Evolutionary conservation across 257 asterid genomes (phyloP).

Genomic region (Solanum neorickii): DNA sequence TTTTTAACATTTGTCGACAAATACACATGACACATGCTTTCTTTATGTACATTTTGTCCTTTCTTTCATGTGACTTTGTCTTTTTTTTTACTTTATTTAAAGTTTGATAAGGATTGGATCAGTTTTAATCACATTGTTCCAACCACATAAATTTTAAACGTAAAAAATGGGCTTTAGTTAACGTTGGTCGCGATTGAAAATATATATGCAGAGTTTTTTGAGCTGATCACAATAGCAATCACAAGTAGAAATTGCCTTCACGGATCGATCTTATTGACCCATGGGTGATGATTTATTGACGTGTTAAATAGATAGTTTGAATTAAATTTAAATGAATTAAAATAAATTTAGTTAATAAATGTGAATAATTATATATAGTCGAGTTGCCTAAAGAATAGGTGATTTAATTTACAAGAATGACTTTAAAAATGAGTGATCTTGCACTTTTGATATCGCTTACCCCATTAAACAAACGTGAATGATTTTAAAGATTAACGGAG

Average conservation of each 20-base stretch:
- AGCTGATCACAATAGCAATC: background rate
- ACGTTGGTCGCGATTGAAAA: background rate
- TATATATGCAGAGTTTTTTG: background rate
- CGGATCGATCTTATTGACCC: background rate
- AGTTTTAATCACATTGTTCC: background rate
- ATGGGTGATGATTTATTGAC: background rate
- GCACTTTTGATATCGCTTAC: too few relatives aligned
- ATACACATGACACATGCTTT: constrained; percentile 1
- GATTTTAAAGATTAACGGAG: too few relatives aligned
- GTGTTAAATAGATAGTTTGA: background rate
- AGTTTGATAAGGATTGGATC: background rate
- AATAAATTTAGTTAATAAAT: background rate
- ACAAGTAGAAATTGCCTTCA: background rate
- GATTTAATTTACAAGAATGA: too few relatives aligned
- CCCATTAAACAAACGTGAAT: too few relatives aligned
- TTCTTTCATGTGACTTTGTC: background rate
- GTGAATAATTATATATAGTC: too few relatives aligned
- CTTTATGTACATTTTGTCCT: background rate
- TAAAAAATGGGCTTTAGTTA: background rate
- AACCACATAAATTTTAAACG: background rate
- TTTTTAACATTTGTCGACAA: background rate
- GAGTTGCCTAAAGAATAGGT: too few relatives aligned
- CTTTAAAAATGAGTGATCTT: too few relatives aligned
- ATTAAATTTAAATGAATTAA: background rate
- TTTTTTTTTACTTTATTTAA: background rate